Conservation (phyloP, 176 grass and related monocot species). For the Neostapfia colusana region DNA sequence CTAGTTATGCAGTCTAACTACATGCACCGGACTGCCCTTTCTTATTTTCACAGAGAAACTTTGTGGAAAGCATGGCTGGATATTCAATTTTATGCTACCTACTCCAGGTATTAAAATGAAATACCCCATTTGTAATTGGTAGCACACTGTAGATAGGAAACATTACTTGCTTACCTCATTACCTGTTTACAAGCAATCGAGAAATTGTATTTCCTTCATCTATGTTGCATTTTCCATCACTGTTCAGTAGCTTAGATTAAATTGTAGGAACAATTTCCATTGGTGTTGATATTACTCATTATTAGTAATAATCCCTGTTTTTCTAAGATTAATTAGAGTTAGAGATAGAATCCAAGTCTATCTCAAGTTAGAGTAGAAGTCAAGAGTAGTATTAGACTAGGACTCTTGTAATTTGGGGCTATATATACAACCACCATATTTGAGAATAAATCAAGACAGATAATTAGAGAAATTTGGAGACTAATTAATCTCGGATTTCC, state of each 20-base stretch:
- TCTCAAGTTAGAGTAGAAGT: too few relatives aligned
- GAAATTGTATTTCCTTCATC: background rate
- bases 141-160: conserved; percentile 1
- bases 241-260: background rate
- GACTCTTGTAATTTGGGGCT: too few relatives aligned
- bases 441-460: too few relatives aligned
- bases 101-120: conserved; percentile 68
- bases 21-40: too few relatives aligned
- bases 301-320: too few relatives aligned
- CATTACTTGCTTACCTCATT: background rate
- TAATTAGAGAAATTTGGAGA: too few relatives aligned
- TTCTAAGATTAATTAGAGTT: too few relatives aligned
- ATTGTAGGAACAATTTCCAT: conserved; percentile 4
- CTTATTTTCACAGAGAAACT: conserved; percentile 92
- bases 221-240: background rate
- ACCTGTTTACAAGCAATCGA: background rate
- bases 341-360: too few relatives aligned
- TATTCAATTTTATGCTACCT: conserved; percentile 95
- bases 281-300: background rate
- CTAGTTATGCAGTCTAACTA: background rate
- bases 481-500: too few relatives aligned
- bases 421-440: too few relatives aligned
- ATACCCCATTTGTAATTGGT: conserved; percentile 17
- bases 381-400: too few relatives aligned
- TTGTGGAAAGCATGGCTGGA: conserved; percentile 99